phyloP scores from a whole-genome alignment of 371 early-diverging fungal species.

The Rhizopus microsporus region DNA sequence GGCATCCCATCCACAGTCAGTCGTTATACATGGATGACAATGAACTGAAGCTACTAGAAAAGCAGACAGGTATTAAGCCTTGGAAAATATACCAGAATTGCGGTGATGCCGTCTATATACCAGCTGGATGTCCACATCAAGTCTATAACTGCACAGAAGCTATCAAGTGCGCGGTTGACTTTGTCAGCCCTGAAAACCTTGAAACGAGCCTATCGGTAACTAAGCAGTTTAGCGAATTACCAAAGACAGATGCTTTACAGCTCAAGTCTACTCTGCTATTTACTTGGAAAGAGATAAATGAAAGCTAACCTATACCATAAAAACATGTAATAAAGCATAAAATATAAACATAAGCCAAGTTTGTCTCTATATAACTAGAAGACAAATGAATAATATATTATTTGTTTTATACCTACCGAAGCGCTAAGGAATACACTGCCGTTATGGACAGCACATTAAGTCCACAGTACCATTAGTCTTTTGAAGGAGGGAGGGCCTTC shows the following conservation, averaged over 20 bases:
- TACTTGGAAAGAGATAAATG: constrained; percentile 22
- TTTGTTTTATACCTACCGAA: no score
- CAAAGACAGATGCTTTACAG: constrained; percentile 50
- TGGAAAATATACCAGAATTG: constrained; percentile 63
- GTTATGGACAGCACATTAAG: no score
- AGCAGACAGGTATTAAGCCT: constrained; percentile 38
- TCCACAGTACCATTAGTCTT: no score
- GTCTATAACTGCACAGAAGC: constrained; percentile 65
- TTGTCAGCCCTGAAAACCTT: constrained; percentile 72
- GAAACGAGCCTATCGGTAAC: constrained; percentile 45
- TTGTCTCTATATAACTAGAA: no score
- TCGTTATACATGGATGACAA: constrained; percentile 53
- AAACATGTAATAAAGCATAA: no score
- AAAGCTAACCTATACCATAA: no score
- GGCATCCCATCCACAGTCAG: constrained; percentile 66
- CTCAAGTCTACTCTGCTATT: constrained; percentile 41
- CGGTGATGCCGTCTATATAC: constrained; percentile 77
- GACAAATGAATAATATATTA: no score
- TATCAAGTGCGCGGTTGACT: constrained; percentile 71
- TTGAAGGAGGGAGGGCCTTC: no score
- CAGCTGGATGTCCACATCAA: constrained; percentile 79
- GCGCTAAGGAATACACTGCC: no score
- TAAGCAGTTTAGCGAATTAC: constrained; percentile 47
- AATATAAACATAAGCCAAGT: no score
- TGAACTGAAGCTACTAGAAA: constrained; percentile 38